Evolutionary conservation across 192 early-diverging fungal genomes (phyloP), one percentile per base, ranked within the genome.

Genomic region (Mortierella claussenii): DNA sequence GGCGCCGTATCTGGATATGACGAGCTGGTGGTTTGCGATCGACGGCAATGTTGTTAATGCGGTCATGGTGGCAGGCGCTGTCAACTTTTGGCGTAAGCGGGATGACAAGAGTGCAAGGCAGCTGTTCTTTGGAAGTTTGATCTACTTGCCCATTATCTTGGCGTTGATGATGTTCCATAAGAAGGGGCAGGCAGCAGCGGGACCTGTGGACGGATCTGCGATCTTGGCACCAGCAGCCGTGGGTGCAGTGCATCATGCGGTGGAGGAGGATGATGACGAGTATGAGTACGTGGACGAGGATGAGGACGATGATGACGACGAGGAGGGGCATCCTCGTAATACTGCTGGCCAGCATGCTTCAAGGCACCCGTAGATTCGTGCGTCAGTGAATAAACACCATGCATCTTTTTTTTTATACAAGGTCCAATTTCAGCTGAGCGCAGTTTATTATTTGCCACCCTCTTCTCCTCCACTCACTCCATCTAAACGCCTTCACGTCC

Each of bases 121-220:
- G 37, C 78, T 97, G 52, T 98, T 99, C 74, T 99, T 99, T 82
- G 89, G 87, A 33, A 95, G 93, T 75, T 68, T 99, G 55, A 85
- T 94, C 18, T 94, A 99, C 68, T 71, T 99, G 65, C 96, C 96
- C 0, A 73, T 97, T 3, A 65, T 96, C 31, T 65, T 99, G 36
- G 92, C 86, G 2, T 82, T 98, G 45, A 87, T 99, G 84, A 93
- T 99, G 88, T 56, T 91, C 17, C 96, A 98, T 79, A 97, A 99
- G 82, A 83, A 81, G 46, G 67, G 59, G 49, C 23, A 60, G 20
- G 21, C 12, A 33, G 18, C 47, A 7, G 13, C 8, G 6, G 55
- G 55, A 28, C 12, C 36, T 50, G 47, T 45, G 30, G 13, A 34
- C 5, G 58, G 45, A 1, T 57, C 55, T 33, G 26, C 55, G 18